Evolutionary conservation across 1,284 basidiomycete species (phyloP).

Genomic region (Meira nashicola): DNA sequence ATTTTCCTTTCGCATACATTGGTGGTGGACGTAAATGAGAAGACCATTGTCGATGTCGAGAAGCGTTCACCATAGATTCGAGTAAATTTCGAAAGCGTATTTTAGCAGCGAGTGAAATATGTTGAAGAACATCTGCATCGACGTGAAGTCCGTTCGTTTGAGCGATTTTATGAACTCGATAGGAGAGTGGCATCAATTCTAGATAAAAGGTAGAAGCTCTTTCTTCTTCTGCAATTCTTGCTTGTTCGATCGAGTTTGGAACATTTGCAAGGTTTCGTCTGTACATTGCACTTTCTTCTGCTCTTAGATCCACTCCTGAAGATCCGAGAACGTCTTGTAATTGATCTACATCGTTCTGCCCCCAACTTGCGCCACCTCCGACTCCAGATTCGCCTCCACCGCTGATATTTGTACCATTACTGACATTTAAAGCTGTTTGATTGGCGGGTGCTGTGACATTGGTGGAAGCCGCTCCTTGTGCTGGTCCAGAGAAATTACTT

Average conservation of each 20-base stretch:
- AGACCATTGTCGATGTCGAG: constrained; percentile 47
- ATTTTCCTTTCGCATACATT: constrained; percentile 13
- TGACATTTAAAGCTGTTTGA: no score
- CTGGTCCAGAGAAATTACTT: no score
- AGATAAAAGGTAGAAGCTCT: constrained; percentile 1
- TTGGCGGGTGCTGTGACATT: no score
- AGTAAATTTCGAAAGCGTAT: constrained; percentile 46
- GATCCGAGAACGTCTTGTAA: constrained; percentile 45
- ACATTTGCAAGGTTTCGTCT: neutral
- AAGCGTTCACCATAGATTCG: constrained; percentile 45
- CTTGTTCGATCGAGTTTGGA: constrained; percentile 29
- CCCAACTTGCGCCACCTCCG: neutral
- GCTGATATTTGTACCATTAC: no score
- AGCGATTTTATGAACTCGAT: constrained; percentile 3
- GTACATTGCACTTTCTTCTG: constrained; percentile 10
- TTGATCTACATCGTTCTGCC: constrained; percentile 25
- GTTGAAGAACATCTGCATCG: constrained; percentile 46
- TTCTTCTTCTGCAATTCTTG: neutral
- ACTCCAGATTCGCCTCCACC: neutral
- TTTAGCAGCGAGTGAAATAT: constrained; percentile 44
- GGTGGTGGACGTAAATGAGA: constrained; percentile 44
- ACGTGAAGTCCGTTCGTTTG: constrained; percentile 18
- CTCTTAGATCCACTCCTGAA: constrained; percentile 40
- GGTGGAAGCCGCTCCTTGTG: no score
- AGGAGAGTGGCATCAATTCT: constrained; percentile 6